Conservation (phyloP, 306 rosid species). For the Mucuna pruriens region DNA sequence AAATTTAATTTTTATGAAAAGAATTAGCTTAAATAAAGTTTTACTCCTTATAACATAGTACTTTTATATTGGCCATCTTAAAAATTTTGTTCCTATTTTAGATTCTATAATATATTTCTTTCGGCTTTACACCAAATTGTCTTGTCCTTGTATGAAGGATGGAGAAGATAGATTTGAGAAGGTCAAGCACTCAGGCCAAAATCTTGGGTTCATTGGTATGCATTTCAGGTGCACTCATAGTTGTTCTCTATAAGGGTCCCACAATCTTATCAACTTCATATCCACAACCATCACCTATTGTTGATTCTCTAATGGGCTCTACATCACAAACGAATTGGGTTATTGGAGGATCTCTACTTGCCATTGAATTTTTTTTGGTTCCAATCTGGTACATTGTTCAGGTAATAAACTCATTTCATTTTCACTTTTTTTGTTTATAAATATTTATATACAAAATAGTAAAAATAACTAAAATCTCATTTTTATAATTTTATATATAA, state of each 20-base stretch:
- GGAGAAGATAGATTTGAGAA: constrained; percentile 51
- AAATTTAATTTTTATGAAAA: too few relatives aligned
- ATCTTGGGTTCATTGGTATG: constrained; percentile 55
- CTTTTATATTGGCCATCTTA: too few relatives aligned
- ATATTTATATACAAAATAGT: not conserved
- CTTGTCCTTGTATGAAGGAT: constrained; percentile 47
- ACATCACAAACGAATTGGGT: constrained; percentile 51
- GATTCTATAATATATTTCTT: too few relatives aligned
- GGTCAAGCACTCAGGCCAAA: constrained; percentile 58
- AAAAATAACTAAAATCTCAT: not conserved
- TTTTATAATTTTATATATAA: not conserved
- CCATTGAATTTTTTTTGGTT: constrained; percentile 35
- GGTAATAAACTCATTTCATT: constrained; percentile 6
- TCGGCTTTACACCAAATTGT: too few relatives aligned
- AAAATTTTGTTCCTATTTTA: too few relatives aligned
- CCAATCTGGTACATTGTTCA: constrained; percentile 60
- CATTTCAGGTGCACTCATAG: constrained; percentile 57
- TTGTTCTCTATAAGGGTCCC: constrained; percentile 62
- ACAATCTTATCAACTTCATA: constrained; percentile 35
- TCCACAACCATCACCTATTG: not conserved
- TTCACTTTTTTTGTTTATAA: not conserved
- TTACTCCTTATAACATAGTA: too few relatives aligned
- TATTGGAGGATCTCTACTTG: constrained; percentile 54
- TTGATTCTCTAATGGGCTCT: constrained; percentile 23
- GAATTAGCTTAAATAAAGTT: too few relatives aligned